Evolutionary conservation across 306 rosid genomes (phyloP).

Genomic region (Citrullus mucosospermus): DNA sequence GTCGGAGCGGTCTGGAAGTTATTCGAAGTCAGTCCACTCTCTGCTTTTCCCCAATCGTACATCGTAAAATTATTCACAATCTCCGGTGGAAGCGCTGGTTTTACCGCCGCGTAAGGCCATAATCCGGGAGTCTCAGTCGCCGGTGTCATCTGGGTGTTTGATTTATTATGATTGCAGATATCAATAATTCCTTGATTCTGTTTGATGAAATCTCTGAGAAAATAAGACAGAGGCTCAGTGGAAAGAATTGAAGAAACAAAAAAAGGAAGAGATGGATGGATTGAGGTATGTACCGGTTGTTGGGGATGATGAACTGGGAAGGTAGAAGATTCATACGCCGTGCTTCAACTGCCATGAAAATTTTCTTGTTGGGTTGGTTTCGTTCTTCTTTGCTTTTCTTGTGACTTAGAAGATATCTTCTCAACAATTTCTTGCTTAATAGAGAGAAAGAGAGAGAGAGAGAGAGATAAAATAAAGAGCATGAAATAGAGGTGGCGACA

Average conservation of each 20-base stretch:
- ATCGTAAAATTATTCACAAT: neutral
- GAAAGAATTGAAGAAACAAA: neutral
- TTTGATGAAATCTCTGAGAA: neutral
- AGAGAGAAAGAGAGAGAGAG: neutral
- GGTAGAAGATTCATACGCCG: constrained; percentile 39
- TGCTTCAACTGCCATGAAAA: constrained; percentile 83
- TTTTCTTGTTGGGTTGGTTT: neutral
- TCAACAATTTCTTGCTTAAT: neutral
- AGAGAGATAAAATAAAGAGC: neutral
- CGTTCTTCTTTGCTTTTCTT: neutral
- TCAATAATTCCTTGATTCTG: neutral
- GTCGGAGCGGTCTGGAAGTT: neutral
- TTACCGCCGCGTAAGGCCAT: neutral
- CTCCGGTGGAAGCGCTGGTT: neutral
- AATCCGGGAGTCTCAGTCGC: neutral
- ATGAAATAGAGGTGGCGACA: constrained; percentile 6
- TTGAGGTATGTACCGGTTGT: constrained; percentile 14
- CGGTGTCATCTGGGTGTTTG: neutral
- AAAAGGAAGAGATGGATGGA: neutral
- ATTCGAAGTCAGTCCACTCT: neutral
- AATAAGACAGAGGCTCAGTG: neutral
- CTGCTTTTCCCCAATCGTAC: neutral
- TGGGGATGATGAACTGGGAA: constrained; percentile 32
- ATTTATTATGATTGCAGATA: neutral
- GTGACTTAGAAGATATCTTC: neutral